These are phyloP conservation scores for Globisporangium heterothallicum DNA, from an alignment of 352 stramenopile species.

Conservation along the genomic window DNA sequence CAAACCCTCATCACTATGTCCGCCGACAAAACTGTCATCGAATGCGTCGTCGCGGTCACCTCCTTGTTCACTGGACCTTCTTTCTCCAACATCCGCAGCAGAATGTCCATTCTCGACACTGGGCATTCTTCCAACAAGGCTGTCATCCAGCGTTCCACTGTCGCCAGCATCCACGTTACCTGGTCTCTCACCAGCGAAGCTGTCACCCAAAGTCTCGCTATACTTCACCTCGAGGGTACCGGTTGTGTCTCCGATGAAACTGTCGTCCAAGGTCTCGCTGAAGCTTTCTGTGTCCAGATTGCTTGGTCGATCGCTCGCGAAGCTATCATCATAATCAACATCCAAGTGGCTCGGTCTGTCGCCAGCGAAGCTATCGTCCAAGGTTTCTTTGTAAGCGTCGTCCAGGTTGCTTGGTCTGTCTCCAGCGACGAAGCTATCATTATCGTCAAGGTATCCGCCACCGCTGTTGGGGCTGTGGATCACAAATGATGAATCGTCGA, in stretches of 20 bases:
- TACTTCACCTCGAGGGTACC: background rate
- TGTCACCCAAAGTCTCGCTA: background rate
- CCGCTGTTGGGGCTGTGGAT: background rate
- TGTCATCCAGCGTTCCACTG: background rate
- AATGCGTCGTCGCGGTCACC: background rate
- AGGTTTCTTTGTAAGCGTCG: background rate
- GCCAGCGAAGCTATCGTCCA: constrained; percentile 7
- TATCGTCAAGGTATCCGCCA: constrained; percentile 2
- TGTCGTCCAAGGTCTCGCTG: background rate
- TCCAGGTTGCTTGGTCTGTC: background rate
- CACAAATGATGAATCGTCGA: constrained; percentile 9
- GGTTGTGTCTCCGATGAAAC: background rate
- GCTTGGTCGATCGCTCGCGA: background rate
- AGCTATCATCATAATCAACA: background rate
- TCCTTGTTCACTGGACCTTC: too few species aligned
- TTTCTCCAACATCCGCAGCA: too few species aligned
- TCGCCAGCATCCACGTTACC: background rate
- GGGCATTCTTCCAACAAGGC: background rate
- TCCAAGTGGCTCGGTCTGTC: constrained; percentile 1
- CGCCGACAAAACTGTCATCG: constrained; percentile 1
- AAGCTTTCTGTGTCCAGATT: too few species aligned
- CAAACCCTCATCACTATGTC: background rate
- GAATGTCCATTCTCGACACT: background rate
- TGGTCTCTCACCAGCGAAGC: constrained; percentile 3
- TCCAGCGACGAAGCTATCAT: constrained; percentile 2